These are phyloP conservation scores for Yamadazyma dendronema DNA, from an alignment of 1,139 yeast species.

Conservation along the genomic window DNA sequence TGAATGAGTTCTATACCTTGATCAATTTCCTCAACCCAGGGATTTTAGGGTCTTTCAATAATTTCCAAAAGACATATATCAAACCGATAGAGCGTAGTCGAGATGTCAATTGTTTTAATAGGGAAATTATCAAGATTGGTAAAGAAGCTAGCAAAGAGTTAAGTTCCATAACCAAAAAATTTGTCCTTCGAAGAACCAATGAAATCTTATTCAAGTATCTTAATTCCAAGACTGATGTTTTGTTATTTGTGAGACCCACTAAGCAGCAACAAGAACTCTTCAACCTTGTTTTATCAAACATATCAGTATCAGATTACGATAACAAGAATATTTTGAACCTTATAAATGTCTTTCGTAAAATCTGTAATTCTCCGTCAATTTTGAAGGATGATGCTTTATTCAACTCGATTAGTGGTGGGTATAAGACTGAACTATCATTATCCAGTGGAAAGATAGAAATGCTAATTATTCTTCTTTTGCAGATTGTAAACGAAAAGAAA, in stretches of 20 bases:
- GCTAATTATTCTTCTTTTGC: slow-evolving; percentile 52
- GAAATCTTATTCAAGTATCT: slow-evolving; percentile 60
- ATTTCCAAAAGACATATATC: slow-evolving; percentile 66
- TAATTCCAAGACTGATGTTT: slow-evolving; percentile 76
- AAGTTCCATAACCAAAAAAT: slow-evolving; percentile 59
- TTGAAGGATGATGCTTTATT: slow-evolving; percentile 42
- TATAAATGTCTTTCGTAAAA: slow-evolving; percentile 73
- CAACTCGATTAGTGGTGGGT: slow-evolving; percentile 17
- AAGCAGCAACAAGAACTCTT: slow-evolving; percentile 56
- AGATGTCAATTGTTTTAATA: slow-evolving; percentile 64
- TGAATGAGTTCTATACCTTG: slow-evolving; percentile 77
- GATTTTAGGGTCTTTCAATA: slow-evolving; percentile 59
- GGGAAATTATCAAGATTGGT: slow-evolving; percentile 52
- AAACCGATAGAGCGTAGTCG: slow-evolving; percentile 73
- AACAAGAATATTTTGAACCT: slow-evolving; percentile 53
- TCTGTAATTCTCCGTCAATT: slow-evolving; percentile 80
- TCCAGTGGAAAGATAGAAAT: slow-evolving; percentile 58
- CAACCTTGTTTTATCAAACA: slow-evolving; percentile 34
- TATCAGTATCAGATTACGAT: slow-evolving; percentile 12
- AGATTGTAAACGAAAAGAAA: slow-evolving; percentile 35
- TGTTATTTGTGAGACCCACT: slow-evolving; percentile 79
- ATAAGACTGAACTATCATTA: slow-evolving; percentile 18
- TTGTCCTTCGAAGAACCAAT: slow-evolving; percentile 75
- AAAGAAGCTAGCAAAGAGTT: slow-evolving; percentile 60
- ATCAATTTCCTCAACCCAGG: slow-evolving; percentile 86